Conservation (phyloP, 176 grass and related monocot species). For the Juncus effusus region DNA sequence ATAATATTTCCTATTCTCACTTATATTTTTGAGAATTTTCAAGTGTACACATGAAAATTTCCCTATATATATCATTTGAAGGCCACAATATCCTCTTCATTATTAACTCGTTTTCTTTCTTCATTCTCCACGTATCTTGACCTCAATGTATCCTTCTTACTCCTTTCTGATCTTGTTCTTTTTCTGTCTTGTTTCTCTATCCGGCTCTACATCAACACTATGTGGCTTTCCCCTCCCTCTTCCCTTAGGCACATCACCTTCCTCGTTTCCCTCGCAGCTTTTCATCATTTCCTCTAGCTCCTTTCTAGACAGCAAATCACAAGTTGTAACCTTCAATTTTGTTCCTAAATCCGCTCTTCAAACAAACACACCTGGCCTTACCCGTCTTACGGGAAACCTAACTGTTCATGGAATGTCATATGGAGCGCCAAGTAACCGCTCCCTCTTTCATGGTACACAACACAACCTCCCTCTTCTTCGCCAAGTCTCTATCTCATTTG, state of each 20-base stretch:
- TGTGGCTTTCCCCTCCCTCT: not conserved
- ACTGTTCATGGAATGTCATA: conserved; percentile 21
- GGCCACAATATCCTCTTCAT: too few species aligned
- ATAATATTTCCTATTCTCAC: too few species aligned
- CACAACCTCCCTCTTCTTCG: not conserved
- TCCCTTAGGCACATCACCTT: conserved; percentile 6
- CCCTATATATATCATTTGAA: too few species aligned
- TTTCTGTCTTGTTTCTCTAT: not conserved
- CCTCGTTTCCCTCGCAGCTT: not conserved
- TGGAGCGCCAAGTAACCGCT: not conserved
- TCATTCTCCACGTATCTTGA: not conserved
- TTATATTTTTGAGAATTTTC: too few species aligned
- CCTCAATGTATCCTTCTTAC: not conserved
- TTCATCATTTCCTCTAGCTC: conserved; percentile 21
- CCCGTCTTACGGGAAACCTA: conserved; percentile 31
- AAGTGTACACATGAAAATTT: too few species aligned
- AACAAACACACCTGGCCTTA: not conserved
- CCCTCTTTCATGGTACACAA: not conserved
- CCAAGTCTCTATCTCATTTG: not conserved
- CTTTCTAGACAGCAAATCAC: conserved; percentile 34
- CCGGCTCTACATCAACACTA: not conserved
- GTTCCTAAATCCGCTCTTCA: not conserved
- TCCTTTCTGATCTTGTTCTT: not conserved
- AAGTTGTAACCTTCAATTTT: conserved; percentile 38
- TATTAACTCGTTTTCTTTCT: too few species aligned